Percentiles rank a stretch among this genome's conserved stretches.
These are phyloP conservation scores for Yarrowia sp. DNA, from an alignment of 805 yeast genomes.

Conservation along the genomic window DNA sequence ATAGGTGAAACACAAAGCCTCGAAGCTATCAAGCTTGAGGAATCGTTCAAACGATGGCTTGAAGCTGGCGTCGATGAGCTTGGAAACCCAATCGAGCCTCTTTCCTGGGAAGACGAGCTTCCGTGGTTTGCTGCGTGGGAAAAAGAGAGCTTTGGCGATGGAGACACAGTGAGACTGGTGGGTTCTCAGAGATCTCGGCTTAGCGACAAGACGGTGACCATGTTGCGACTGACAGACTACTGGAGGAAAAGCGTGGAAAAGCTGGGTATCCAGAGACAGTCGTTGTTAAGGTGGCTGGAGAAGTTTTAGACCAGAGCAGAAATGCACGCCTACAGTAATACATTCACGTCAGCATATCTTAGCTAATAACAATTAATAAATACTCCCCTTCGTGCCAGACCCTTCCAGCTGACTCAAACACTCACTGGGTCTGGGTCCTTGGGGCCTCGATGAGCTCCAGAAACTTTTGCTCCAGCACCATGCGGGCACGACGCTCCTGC, in stretches of 20 bases:
- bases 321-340: too few species aligned
- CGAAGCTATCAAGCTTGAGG: neutral
- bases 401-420: too few species aligned
- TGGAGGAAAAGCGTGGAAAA: slow-evolving; percentile 18
- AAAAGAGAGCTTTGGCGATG: neutral
- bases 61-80: neutral
- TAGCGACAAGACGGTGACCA: slow-evolving; percentile 11
- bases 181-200: slow-evolving; percentile 8
- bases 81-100: neutral
- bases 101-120: neutral
- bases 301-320: neutral
- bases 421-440: too few species aligned
- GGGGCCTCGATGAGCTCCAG: slow-evolving; percentile 2
- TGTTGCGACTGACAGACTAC: neutral
- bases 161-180: neutral
- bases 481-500: slow-evolving; percentile 7
- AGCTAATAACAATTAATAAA: slow-evolving; percentile 5
- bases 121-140: slow-evolving; percentile 4
- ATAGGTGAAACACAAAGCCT: too few species aligned
- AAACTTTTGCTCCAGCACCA: slow-evolving; percentile 3
- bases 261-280: neutral
- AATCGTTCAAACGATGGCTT: neutral
- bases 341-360: neutral
- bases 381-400: too few species aligned
- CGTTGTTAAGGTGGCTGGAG: slow-evolving; percentile 1